phyloP scores from a whole-genome alignment of 2,329 filamentous ascomycete species.

The Trichothecium sympodiale region DNA sequence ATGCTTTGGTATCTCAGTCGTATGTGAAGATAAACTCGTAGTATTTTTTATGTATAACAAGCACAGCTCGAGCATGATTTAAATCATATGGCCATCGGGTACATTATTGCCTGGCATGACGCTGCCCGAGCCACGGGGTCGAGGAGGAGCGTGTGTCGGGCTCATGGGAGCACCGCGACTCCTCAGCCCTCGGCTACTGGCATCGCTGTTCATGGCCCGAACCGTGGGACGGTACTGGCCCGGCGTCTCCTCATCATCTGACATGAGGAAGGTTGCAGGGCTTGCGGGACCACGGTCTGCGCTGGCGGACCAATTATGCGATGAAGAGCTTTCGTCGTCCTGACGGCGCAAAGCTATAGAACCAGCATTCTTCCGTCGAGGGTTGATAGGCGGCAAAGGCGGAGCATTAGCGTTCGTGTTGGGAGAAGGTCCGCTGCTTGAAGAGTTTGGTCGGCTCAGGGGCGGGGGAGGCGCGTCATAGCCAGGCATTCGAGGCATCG shows the following conservation, averaged over 20 bases:
- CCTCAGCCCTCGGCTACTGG: constrained; percentile 18
- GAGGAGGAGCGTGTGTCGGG: neutral
- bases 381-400: constrained; percentile 45
- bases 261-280: constrained; percentile 19
- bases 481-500: neutral
- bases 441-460: too few relatives aligned
- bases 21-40: too few relatives aligned
- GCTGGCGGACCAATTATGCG: constrained; percentile 11
- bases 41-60: too few relatives aligned
- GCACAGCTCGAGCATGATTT: too few relatives aligned
- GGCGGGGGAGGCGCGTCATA: too few relatives aligned
- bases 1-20: too few relatives aligned
- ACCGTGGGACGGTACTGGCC: constrained; percentile 26
- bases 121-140: neutral
- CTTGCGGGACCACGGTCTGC: constrained; percentile 9
- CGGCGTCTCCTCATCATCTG: constrained; percentile 27
- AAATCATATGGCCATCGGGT: neutral
- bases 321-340: constrained; percentile 7
- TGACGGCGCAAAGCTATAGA: constrained; percentile 15
- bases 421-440: too few relatives aligned
- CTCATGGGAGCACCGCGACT: constrained; percentile 12
- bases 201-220: constrained; percentile 32
- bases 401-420: too few relatives aligned
- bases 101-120: neutral
- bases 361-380: constrained; percentile 35